Evolutionary conservation across 2,329 filamentous ascomycete genomes (phyloP), one percentile per base, ranked within the genome.

Genomic region (Daldinia eschscholtzii): DNA sequence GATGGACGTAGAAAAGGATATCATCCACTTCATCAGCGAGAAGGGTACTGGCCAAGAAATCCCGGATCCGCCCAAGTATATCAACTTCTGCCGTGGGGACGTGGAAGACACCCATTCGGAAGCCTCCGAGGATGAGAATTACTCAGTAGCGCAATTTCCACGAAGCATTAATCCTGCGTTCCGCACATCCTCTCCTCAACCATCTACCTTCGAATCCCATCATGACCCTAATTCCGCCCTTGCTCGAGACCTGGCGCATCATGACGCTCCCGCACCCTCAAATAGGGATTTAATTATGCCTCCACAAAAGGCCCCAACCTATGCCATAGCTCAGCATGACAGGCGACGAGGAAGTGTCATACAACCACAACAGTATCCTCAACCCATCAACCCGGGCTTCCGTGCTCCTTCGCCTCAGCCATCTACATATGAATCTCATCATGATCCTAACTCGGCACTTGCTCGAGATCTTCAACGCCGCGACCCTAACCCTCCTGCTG

Each of bases 1-100:
- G 76, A 97, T 97, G 82, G 96, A 99, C 75, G 96, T 99, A 1
- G 94, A 98, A 79, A 97, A 95, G 79, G 97, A 99, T 79, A 98
- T 99, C 70, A 83, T 89, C 23, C 84, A 81, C 70, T 99, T 99
- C 83, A 99, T 99, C 81, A 91, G 87, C 70, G 94, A 97, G 55
- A 88, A 83, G 71, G 95, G 95, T 23, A 99, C 96, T 2, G 94
- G 96, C 4, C 95, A 98, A 80, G 97, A 99, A 79, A 99, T 99
- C 53, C 97, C 96, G 1, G 96, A 98, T 79, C 89, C 96, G 26
- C 96, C 96, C 48, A 98, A 94, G 80, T 99, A 98, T 80, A 98
- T 99, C 88, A 98, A 99, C 83, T 99, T 98, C 80, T 97, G 93
- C 79, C 91, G 96, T 10, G 96, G 95, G 15, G 94, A 97, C 78